These are phyloP conservation scores for Fusarium succisae DNA, from an alignment of 2,329 filamentous ascomycete genomes.

Conservation along the genomic window DNA sequence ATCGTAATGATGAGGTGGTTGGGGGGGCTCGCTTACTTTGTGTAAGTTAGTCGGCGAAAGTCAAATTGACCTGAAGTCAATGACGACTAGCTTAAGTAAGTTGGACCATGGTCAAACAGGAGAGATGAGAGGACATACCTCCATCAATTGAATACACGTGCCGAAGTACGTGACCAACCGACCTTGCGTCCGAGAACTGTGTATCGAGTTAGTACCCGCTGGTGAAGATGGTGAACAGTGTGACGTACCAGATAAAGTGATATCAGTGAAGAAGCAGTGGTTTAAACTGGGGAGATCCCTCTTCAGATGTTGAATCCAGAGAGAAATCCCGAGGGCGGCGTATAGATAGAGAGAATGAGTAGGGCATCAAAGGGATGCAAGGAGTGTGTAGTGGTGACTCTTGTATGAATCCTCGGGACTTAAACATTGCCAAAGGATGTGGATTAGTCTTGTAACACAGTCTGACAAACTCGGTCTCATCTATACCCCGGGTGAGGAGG, in stretches of 20 bases:
- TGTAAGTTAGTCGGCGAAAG: neutral
- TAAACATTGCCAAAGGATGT: neutral
- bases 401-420: neutral
- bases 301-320: neutral
- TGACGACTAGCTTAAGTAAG: neutral
- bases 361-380: neutral
- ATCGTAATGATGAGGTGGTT: neutral
- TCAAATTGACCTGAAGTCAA: too few relatives aligned
- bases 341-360: neutral
- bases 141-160: neutral
- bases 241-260: neutral
- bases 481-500: neutral
- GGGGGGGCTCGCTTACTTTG: neutral
- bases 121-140: neutral
- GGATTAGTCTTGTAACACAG: neutral
- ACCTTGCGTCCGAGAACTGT: neutral
- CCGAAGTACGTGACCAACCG: neutral
- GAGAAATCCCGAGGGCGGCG: neutral
- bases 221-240: neutral
- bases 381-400: neutral
- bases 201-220: accelerated
- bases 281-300: neutral
- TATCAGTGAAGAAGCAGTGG: neutral
- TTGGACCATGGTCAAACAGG: neutral
- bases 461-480: neutral